Base-by-base conservation (phyloP, 352 stramenopile species). In the Halophytophthora polymorphica region DNA sequence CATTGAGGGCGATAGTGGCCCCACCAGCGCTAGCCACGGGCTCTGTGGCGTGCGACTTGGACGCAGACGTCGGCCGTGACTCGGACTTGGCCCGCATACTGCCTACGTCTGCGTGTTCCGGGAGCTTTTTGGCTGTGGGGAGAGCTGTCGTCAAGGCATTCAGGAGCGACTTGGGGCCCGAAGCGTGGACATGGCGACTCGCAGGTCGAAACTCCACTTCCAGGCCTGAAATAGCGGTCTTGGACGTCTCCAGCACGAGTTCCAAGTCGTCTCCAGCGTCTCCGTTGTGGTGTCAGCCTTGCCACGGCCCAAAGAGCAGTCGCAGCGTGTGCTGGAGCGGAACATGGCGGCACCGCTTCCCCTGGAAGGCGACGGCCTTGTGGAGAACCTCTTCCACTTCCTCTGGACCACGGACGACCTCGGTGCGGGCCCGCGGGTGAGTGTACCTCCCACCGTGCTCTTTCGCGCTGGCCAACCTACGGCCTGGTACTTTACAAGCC, bases 401-500 rank as follows among this genome's bases (percentile, higher is more conserved):
- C 61, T 97, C 3, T 96, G 86, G 83, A 80, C 61, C 47, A 97
- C 97, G 47, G 90, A 98, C 52, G 88, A 98, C 60, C 82, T 98
- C 49, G 86, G 80, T 23, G 80, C 72, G 23, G 83, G 86, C 0
- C 90, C 91, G 17, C 74, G 72, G 23, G 78, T 98, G 21, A 93
- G 86, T 64, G 63, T 98, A 28, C 95, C 95, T 11, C 90, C 98
- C 59, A 98, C 95, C 0, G 73, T 98, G 14, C 64, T 98, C 22
- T 99, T 96, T 71, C 90, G 93, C 33, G 96, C 91, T 46, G 80
- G 80, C 3, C 87, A 98, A 62, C 89, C 95, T 28, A 64, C 92
- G 11, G 77, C 82, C 41, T 99, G 96, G 96, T 99, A 98, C 65
- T 99, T 98, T 38, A 98, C 94, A 6, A 88, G 74, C 50, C 71